phyloP scores from a whole-genome alignment of 805 yeast species.

The Kazachstania taianensis region DNA sequence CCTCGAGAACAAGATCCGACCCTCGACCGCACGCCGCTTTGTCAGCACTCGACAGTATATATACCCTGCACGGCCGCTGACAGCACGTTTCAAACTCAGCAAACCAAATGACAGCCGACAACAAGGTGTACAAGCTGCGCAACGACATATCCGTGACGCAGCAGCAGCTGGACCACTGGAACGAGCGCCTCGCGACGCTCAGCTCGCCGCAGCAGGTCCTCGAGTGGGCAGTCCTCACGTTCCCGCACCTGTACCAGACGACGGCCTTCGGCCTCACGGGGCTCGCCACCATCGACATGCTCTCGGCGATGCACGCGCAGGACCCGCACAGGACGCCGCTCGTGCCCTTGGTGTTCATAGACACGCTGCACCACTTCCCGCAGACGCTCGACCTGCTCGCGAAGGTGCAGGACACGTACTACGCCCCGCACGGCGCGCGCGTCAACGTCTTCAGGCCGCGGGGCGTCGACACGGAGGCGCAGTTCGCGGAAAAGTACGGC shows the following conservation, averaged over 20 bases:
- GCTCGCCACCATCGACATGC: slow-evolving; percentile 74
- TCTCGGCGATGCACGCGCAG: slow-evolving; percentile 39
- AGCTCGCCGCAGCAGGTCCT: slow-evolving; percentile 60
- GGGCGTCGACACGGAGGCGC: slow-evolving; percentile 44
- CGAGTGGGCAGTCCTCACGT: slow-evolving; percentile 73
- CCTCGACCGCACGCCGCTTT: no score
- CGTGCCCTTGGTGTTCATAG: slow-evolving; percentile 72
- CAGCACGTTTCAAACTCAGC: no score
- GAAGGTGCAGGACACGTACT: slow-evolving; percentile 45
- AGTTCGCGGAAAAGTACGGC: slow-evolving; percentile 62
- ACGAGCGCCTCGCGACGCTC: slow-evolving; percentile 43
- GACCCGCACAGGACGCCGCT: slow-evolving; percentile 11
- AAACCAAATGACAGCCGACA: no score
- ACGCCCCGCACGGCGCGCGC: slow-evolving; percentile 21
- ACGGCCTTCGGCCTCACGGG: slow-evolving; percentile 96
- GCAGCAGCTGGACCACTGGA: slow-evolving; percentile 56
- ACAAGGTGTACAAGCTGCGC: slow-evolving; percentile 19
- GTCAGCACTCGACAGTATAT: no score
- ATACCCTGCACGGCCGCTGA: no score
- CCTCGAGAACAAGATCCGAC: no score
- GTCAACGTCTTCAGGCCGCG: slow-evolving; percentile 62
- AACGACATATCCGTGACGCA: slow-evolving; percentile 32
- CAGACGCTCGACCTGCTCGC: slow-evolving; percentile 74
- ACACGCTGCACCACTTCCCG: slow-evolving; percentile 90
- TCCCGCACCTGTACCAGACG: slow-evolving; percentile 78